phyloP scores from a whole-genome alignment of 352 stramenopile genomes.

The Globisporangium barbulae region DNA sequence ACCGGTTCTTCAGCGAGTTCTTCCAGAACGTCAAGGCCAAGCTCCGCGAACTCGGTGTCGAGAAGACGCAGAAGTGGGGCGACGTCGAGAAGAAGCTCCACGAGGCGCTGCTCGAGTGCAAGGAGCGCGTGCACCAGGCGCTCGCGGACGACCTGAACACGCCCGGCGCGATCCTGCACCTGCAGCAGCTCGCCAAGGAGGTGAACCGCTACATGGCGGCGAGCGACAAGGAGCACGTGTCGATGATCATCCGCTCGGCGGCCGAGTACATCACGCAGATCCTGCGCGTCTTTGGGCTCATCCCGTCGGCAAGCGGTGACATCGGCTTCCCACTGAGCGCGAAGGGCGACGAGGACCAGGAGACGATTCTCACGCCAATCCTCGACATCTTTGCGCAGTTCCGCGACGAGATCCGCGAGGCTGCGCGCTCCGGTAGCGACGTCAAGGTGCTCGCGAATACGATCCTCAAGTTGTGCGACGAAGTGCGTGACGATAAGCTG shows the following conservation, averaged over 20 bases:
- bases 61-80: conserved; percentile 81
- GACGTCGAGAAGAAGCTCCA: conserved; percentile 75
- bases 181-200: conserved; percentile 83
- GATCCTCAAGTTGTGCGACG: conserved; percentile 84
- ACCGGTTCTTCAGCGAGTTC: conserved; percentile 92
- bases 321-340: conserved; percentile 76
- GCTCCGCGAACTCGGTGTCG: conserved; percentile 67
- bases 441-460: conserved; percentile 55
- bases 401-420: conserved; percentile 77
- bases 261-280: conserved; percentile 90
- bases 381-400: conserved; percentile 91
- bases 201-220: conserved; percentile 80
- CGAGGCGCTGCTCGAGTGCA: conserved; percentile 57
- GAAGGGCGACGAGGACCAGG: conserved; percentile 46
- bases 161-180: conserved; percentile 60
- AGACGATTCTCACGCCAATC: conserved; percentile 80
- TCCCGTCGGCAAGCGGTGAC: conserved; percentile 60
- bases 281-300: conserved; percentile 77
- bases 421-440: conserved; percentile 47
- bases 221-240: conserved; percentile 51
- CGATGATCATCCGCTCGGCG: conserved; percentile 76
- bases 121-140: conserved; percentile 76
- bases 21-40: conserved; percentile 93
- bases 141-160: conserved; percentile 92
- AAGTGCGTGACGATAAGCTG: conserved; percentile 88